Conservation (phyloP, 306 rosid genomes). For the Arachis hypogaea region DNA sequence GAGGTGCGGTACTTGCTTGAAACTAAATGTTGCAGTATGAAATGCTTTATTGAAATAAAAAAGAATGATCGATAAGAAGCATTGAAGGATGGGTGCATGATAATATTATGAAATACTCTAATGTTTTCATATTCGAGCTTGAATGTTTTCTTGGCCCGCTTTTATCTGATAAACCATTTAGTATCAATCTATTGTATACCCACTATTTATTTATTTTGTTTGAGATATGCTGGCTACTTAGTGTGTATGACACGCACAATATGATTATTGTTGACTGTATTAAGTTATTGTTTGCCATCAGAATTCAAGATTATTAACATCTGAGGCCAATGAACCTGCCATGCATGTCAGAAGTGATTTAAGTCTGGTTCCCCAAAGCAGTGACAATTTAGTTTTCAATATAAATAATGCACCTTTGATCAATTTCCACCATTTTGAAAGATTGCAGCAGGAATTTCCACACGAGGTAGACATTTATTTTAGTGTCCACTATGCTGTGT, state of each 20-base stretch:
- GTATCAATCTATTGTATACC: constrained; percentile 11
- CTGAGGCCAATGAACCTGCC: constrained; percentile 55
- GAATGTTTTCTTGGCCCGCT: too few species aligned
- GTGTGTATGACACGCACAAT: neutral
- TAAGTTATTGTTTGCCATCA: constrained; percentile 46
- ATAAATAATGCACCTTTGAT: constrained; percentile 64
- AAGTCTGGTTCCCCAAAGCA: constrained; percentile 61
- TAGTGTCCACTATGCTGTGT: constrained; percentile 1
- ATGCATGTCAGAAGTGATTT: constrained; percentile 53
- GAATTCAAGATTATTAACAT: constrained; percentile 52
- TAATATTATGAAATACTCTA: too few species aligned
- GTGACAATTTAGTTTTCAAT: constrained; percentile 57
- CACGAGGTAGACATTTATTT: constrained; percentile 55
- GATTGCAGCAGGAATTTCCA: constrained; percentile 66
- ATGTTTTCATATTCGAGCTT: too few species aligned
- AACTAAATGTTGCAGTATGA: constrained; percentile 19
- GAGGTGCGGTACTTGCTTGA: constrained; percentile 2
- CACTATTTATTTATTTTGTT: constrained; percentile 21
- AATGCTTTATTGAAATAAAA: neutral
- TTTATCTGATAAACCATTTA: too few species aligned
- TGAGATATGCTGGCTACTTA: constrained; percentile 22
- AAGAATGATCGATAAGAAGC: too few species aligned
- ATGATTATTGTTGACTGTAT: constrained; percentile 35
- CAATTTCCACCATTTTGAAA: constrained; percentile 79
- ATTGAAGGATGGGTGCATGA: too few species aligned